These are phyloP conservation scores for Fusarium sp. DNA, from an alignment of 2,329 filamentous ascomycete species.

Conservation along the genomic window DNA sequence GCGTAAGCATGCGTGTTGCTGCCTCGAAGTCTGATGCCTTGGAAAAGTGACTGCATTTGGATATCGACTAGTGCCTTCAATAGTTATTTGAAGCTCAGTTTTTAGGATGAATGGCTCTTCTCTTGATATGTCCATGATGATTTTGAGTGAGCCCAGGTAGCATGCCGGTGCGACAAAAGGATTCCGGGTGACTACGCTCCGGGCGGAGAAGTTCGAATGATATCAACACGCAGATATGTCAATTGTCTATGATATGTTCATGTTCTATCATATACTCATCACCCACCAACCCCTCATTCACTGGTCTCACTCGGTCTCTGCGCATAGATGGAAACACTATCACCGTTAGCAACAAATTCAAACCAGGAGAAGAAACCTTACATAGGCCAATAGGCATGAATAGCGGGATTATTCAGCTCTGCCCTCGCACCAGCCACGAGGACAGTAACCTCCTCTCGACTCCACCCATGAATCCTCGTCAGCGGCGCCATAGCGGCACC, in stretches of 20 bases:
- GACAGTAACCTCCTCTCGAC: constrained; percentile 5
- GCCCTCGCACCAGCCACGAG: constrained; percentile 7
- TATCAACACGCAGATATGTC: background rate
- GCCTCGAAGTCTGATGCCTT: background rate
- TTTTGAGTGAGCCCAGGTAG: accelerated
- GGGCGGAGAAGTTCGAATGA: background rate
- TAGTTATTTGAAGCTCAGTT: background rate
- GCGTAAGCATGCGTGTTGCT: constrained; percentile 3
- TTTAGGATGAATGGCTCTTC: background rate
- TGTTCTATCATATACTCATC: background rate
- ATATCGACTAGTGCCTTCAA: background rate
- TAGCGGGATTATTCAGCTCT: constrained; percentile 3
- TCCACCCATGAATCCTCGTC: constrained; percentile 20
- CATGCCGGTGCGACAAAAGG: background rate
- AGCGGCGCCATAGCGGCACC: constrained; percentile 10
- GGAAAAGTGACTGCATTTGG: background rate
- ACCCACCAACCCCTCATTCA: background rate
- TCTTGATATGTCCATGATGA: background rate
- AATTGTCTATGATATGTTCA: background rate
- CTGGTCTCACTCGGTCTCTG: background rate
- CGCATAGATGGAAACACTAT: background rate
- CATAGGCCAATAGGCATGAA: constrained; percentile 27
- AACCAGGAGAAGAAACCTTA: background rate
- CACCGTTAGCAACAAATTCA: background rate
- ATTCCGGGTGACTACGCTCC: background rate